phyloP scores from a whole-genome alignment of 192 early-diverging fungal species.

The Entophlyctis luteolus region DNA sequence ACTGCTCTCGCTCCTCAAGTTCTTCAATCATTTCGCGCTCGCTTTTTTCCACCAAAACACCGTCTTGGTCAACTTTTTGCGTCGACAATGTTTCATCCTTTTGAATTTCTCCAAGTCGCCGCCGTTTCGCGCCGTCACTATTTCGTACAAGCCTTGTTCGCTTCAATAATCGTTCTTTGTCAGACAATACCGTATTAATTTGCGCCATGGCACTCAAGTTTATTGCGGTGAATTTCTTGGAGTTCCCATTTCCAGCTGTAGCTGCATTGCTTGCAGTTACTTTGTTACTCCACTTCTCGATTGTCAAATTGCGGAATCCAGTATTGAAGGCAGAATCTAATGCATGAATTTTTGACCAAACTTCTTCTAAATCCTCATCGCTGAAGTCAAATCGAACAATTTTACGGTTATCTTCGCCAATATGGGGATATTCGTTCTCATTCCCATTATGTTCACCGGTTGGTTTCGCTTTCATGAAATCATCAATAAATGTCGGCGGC shows the following conservation, averaged over 20 bases:
- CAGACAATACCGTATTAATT: conserved; percentile 64
- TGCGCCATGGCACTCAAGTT: conserved; percentile 77
- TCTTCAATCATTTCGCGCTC: conserved; percentile 13
- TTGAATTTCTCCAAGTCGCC: neutral
- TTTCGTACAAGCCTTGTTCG: conserved; percentile 78
- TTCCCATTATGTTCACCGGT: conserved; percentile 17
- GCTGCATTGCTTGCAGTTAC: conserved; percentile 57
- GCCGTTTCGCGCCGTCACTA: conserved; percentile 25
- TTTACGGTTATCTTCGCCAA: conserved; percentile 34
- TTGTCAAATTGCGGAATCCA: conserved; percentile 70
- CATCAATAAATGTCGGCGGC: conserved; percentile 8
- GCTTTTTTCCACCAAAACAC: conserved; percentile 14
- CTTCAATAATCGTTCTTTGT: conserved; percentile 75
- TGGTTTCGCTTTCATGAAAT: conserved; percentile 37
- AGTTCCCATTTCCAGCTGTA: neutral
- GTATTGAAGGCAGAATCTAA: conserved; percentile 64
- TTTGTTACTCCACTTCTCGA: conserved; percentile 94
- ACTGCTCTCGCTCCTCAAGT: neutral
- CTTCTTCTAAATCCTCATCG: conserved; percentile 45
- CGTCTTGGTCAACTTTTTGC: conserved; percentile 33
- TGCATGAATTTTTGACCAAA: conserved; percentile 59
- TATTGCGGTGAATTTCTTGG: conserved; percentile 93
- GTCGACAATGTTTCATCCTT: neutral
- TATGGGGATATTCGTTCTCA: conserved; percentile 5
- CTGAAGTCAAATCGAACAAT: conserved; percentile 44